These are phyloP conservation scores for Pelargonium citronellum DNA, from an alignment of 441 rosid species.

Conservation along the genomic window DNA sequence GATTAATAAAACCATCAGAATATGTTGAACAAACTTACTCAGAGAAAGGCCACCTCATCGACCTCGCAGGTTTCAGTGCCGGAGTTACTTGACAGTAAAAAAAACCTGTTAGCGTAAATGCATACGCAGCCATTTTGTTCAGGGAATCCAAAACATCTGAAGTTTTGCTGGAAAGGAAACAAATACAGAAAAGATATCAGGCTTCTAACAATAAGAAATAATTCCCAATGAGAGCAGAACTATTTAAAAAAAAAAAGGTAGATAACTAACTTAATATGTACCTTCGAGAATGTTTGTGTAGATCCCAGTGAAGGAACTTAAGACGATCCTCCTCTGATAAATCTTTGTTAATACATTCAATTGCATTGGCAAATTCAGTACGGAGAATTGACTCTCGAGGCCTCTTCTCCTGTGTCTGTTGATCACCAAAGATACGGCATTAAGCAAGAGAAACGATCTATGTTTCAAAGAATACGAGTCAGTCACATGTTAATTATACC, in stretches of 20 bases:
- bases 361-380: conserved; percentile 89
- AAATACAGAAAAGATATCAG: not conserved
- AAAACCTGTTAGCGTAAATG: conserved; percentile 78
- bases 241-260: not conserved
- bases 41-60: conserved; percentile 29
- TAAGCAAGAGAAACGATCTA: too few species aligned
- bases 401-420: conserved; percentile 78
- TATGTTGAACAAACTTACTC: conserved; percentile 47
- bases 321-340: conserved; percentile 68
- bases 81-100: conserved; percentile 74
- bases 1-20: not conserved
- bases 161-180: conserved; percentile 57
- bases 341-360: conserved; percentile 77
- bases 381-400: conserved; percentile 95
- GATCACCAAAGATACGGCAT: conserved; percentile 1
- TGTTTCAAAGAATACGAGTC: too few species aligned
- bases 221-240: not conserved
- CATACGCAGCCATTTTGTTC: conserved; percentile 80
- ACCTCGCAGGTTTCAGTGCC: conserved; percentile 47
- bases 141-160: conserved; percentile 70
- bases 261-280: conserved; percentile 26
- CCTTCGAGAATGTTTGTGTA: conserved; percentile 81
- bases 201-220: not conserved
- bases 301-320: conserved; percentile 75
- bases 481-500: too few species aligned